A percentile compares a stretch with the other conserved stretches of the same genome.
Evolutionary conservation across 176 grass and related monocot species (phyloP).

Genomic region (Zizania latifolia): DNA sequence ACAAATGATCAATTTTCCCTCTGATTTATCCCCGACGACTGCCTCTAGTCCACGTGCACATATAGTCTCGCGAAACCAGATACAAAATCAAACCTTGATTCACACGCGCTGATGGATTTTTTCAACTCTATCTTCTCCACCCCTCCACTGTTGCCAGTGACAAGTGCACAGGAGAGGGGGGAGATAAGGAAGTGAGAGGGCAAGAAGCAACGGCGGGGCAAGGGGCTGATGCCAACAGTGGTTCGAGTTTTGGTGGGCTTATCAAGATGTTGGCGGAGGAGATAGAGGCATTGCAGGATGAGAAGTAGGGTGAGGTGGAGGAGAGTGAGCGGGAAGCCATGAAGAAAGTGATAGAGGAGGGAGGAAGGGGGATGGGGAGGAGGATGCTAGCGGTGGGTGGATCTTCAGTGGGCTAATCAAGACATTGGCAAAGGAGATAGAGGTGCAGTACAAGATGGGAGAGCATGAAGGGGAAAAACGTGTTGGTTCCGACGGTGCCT

Average conservation of each 20-base stretch:
- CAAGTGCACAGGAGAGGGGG: constrained; percentile 4
- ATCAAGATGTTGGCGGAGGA: constrained; percentile 52
- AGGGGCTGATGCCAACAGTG: not conserved
- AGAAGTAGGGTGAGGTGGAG: not conserved
- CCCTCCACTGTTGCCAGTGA: constrained; percentile 10
- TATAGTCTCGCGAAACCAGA: not conserved
- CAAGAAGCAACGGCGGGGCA: not conserved
- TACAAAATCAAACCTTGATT: constrained; percentile 25
- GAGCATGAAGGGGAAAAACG: not conserved
- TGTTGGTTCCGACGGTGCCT: constrained; percentile 5
- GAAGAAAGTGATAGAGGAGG: not conserved
- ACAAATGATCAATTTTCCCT: no score
- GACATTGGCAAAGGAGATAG: no score
- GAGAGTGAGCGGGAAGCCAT: not conserved
- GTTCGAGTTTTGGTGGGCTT: constrained; percentile 49
- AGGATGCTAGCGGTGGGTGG: no score
- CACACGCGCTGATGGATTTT: constrained; percentile 52
- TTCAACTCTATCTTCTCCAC: constrained; percentile 55
- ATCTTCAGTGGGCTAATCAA: no score
- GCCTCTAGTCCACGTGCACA: not conserved
- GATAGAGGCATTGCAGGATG: constrained; percentile 33
- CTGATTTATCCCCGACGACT: no score
- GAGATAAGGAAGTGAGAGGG: not conserved
- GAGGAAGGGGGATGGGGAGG: not conserved
- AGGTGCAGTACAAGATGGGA: no score